A percentile compares a stretch with the other conserved stretches of the same genome.
Conservation (phyloP, 2,329 filamentous ascomycete species). For the Clonostachys solani region DNA sequence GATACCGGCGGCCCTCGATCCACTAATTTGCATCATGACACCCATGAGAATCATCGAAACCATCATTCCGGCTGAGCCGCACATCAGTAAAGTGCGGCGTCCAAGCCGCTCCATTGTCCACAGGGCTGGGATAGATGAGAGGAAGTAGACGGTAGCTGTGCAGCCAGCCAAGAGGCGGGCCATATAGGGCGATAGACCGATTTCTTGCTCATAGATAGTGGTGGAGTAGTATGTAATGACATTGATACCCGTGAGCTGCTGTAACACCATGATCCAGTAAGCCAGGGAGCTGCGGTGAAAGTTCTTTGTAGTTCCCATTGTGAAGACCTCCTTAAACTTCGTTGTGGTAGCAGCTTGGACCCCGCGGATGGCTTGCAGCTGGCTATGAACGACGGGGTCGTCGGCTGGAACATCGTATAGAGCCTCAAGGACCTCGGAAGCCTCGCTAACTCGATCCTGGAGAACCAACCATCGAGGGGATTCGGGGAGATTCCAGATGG, state of each 20-base stretch:
- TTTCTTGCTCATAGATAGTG: background rate
- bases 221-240: background rate
- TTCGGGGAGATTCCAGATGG: background rate
- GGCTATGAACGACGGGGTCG: no score
- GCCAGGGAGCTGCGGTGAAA: background rate
- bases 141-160: slow-evolving; percentile 39
- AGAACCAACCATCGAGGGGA: background rate
- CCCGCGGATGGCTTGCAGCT: no score
- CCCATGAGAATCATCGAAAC: slow-evolving; percentile 29
- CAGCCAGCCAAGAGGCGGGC: background rate
- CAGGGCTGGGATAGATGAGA: slow-evolving; percentile 36
- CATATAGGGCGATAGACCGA: background rate
- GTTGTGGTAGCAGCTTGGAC: no score
- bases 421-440: background rate
- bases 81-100: slow-evolving; percentile 16
- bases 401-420: no score
- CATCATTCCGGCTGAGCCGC: slow-evolving; percentile 27
- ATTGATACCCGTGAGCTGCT: background rate
- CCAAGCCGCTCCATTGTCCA: slow-evolving; percentile 41
- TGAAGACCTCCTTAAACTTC: no score
- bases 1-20: slow-evolving; percentile 20
- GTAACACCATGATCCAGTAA: background rate
- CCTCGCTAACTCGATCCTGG: background rate
- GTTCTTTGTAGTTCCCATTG: background rate
- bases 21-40: background rate